phyloP scores from a whole-genome alignment of 345 rosid species.

The Sisymbrium altissimum region DNA sequence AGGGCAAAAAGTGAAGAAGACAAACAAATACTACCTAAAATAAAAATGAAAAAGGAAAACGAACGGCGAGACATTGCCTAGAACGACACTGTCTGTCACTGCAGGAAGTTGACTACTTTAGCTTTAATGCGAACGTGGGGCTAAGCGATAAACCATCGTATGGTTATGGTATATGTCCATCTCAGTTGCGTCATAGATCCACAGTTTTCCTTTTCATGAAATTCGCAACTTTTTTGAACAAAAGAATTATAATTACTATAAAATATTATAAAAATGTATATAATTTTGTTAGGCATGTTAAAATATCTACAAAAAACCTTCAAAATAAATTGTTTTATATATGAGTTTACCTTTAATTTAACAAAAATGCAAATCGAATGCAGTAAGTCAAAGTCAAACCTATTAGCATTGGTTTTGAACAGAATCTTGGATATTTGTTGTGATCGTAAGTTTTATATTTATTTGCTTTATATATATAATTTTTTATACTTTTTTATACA shows the following conservation, averaged over 20 bases:
- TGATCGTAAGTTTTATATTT: neutral
- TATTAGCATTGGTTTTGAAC: neutral
- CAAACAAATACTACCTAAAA: neutral
- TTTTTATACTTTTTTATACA: neutral
- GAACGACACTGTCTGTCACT: neutral
- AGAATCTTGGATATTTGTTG: neutral
- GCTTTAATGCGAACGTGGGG: conserved; percentile 13
- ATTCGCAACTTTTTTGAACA: neutral
- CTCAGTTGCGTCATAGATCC: neutral
- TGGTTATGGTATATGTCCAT: neutral
- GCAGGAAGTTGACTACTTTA: neutral
- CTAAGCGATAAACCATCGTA: neutral
- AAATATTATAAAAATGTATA: neutral
- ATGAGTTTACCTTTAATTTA: too few species aligned
- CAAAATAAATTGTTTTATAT: too few species aligned
- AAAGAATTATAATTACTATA: neutral
- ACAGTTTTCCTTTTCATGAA: neutral
- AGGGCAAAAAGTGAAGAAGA: conserved; percentile 6
- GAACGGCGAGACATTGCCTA: conserved; percentile 13
- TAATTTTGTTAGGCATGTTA: too few species aligned
- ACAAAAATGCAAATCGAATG: too few species aligned
- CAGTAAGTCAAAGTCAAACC: too few species aligned
- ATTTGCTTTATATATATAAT: too few species aligned
- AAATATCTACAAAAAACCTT: too few species aligned
- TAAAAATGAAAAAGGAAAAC: neutral